Conservation (phyloP, 1,139 yeast species). For the Pichia cactophila region DNA sequence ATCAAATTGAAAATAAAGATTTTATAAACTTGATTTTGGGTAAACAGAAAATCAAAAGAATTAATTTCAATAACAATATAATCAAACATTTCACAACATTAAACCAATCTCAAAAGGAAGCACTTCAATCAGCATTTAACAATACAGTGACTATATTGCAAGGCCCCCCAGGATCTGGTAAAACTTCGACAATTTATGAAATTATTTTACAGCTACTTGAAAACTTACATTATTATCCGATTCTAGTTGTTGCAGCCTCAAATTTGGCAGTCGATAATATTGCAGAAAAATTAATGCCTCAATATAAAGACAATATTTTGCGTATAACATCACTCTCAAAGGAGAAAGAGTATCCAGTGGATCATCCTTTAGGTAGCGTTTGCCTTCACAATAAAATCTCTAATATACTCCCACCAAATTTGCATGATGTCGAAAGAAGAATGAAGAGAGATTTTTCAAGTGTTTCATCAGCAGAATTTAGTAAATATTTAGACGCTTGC, state of each 20-base stretch:
- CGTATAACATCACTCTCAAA: conserved; percentile 57
- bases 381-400: conserved; percentile 58
- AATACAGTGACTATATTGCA: conserved; percentile 73
- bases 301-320: conserved; percentile 44
- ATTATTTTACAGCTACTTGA: conserved; percentile 53
- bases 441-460: conserved; percentile 22
- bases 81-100: conserved; percentile 39
- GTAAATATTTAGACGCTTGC: conserved; percentile 37
- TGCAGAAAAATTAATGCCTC: conserved; percentile 55
- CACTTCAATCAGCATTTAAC: conserved; percentile 61
- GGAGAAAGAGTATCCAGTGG: conserved; percentile 49
- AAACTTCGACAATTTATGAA: conserved; percentile 88
- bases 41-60: conserved; percentile 50
- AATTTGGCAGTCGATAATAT: conserved; percentile 72
- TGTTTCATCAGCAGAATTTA: conserved; percentile 31
- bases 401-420: conserved; percentile 39
- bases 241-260: conserved; percentile 68
- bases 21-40: conserved; percentile 56
- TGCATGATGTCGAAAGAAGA: conserved; percentile 37
- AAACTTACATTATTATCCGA: conserved; percentile 35
- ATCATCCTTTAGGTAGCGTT: conserved; percentile 49
- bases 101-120: conserved; percentile 60
- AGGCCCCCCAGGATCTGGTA: conserved; percentile 98
- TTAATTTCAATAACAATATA: conserved; percentile 48
- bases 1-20: conserved; percentile 46